Conservation (phyloP, 1,284 basidiomycete genomes). For the Thecaphora thlaspeos region DNA sequence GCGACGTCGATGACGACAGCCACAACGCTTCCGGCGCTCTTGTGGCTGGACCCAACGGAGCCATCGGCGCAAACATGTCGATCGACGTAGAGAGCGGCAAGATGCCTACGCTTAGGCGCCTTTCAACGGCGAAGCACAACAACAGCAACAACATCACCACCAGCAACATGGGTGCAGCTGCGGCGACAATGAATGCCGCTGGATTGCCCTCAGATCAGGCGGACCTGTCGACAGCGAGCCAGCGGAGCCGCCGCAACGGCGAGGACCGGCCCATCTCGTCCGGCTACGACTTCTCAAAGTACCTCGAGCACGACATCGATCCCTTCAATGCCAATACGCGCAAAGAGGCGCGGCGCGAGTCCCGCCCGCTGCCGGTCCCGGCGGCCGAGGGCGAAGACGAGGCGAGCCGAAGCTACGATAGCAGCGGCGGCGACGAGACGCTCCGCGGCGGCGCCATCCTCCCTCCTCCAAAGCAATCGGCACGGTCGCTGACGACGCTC, state of each 20-base stretch:
- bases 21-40: conserved; percentile 21
- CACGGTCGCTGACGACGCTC: not conserved
- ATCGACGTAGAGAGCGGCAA: conserved; percentile 25
- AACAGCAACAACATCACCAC: not conserved
- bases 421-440: too few relatives aligned
- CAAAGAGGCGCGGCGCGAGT: conserved; percentile 20
- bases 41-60: conserved; percentile 15
- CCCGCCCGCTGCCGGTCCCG: conserved; percentile 23
- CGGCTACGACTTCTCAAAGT: conserved; percentile 33
- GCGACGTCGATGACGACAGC: conserved; percentile 18
- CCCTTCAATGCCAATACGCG: conserved; percentile 34
- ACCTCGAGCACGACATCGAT: conserved; percentile 31
- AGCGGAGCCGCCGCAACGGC: conserved; percentile 14
- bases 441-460: too few relatives aligned
- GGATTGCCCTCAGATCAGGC: too few relatives aligned
- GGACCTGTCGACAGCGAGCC: not conserved
- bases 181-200: not conserved
- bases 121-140: not conserved
- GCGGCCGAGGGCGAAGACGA: conserved; percentile 5
- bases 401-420: too few relatives aligned
- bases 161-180: not conserved
- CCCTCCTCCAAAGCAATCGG: too few relatives aligned
- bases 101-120: conserved; percentile 10
- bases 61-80: conserved; percentile 3
- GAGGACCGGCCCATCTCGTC: conserved; percentile 15